Evolutionary conservation across 805 yeast genomes (phyloP).

Genomic region (Sugiyamaella boreocaroliniensis): DNA sequence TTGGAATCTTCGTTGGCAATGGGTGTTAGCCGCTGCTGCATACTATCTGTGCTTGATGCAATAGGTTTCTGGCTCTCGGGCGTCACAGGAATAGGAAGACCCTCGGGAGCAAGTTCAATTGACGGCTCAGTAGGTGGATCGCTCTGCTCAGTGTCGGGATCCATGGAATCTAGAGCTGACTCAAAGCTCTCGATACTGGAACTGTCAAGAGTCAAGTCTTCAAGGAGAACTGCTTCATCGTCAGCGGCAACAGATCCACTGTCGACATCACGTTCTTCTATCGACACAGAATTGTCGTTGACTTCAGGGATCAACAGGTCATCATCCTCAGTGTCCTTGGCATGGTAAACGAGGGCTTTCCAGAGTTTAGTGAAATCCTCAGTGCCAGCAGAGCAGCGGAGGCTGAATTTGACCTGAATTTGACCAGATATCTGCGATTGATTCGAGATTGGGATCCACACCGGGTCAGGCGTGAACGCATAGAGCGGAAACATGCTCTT

Average conservation of each 20-base stretch:
- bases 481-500: background rate
- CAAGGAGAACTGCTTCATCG: background rate
- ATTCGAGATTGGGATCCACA: conserved; percentile 1
- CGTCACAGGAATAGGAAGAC: background rate
- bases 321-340: background rate
- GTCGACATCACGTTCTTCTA: background rate
- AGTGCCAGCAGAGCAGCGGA: conserved; percentile 5
- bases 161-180: conserved; percentile 1
- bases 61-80: background rate
- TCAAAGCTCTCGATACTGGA: background rate
- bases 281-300: background rate
- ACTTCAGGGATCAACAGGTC: background rate
- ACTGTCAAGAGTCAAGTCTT: background rate
- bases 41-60: background rate
- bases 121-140: background rate
- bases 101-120: background rate
- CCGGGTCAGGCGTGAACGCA: background rate
- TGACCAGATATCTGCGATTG: conserved; percentile 9
- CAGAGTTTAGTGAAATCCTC: conserved; percentile 12
- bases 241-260: conserved; percentile 3
- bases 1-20: conserved; percentile 1
- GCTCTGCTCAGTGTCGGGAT: background rate
- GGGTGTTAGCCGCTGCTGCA: background rate
- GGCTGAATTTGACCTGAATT: conserved; percentile 8
- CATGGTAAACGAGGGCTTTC: conserved; percentile 6